Base-by-base conservation (phyloP, 1,284 basidiomycete genomes). In the Mixia osmundae region DNA sequence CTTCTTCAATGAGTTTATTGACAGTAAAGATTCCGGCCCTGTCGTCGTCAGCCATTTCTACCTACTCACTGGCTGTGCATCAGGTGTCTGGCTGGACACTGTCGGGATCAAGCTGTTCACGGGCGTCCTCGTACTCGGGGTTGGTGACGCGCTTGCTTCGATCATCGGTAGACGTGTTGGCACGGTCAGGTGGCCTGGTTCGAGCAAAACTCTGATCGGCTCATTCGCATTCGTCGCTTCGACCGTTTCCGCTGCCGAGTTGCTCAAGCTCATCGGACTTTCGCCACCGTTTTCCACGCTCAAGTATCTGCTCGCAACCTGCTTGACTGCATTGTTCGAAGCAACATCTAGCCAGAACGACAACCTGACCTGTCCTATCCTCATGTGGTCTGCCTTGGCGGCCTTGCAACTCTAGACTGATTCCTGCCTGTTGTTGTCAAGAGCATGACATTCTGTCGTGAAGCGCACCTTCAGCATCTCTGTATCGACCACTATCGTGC, bases 31-130 rank as follows among this genome's bases (percentile, higher is more conserved):
- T 56, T 69, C 73, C 32, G 91, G 91, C 4, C 91, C 89, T 7
- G 91, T 87, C 9, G 91, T 97, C 48, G 57, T 99, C 43, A 85
- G 79, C 51, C 91, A 97, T 57, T 95, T 97, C 52, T 99, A 95
- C 61, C 62, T 99, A 31, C 61, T 99, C 37, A 83, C 82, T 0
- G 91, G 91, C 1, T 95, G 87, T 57, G 85, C 89, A 3, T 72
- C 74, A 4, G 75, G 78, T 15, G 54, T 97, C 18, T 99, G 91
- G 91, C 66, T 97, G 36, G 91, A 97, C 61, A 78, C 78, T 72
- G 76, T 50, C 52, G 75, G 63, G 33, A 61, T 89, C 33, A 59
- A 83, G 39, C 68, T 72, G 48, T 78, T 76, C 51, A 87, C 82
- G n/a, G 89, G 91, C 3, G 74, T 89, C 11, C 63, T 97, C 14